phyloP scores from a whole-genome alignment of 2,329 filamentous ascomycete genomes.

The Claviceps fusiformis region DNA sequence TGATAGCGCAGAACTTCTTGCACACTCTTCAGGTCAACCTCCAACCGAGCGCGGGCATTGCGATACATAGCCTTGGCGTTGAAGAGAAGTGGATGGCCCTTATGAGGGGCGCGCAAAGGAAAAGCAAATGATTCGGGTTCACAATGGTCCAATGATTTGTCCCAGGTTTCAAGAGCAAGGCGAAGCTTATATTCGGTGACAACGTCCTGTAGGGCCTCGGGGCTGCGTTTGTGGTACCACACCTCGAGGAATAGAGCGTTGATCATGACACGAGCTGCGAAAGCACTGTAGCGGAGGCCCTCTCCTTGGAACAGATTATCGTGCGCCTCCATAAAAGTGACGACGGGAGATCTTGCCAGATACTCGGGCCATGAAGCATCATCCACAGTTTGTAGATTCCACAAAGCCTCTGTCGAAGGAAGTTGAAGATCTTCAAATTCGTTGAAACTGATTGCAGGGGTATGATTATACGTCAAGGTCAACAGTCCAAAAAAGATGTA shows the following conservation, averaged over 20 bases:
- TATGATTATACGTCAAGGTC: conserved; percentile 95
- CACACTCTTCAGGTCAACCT: conserved; percentile 90
- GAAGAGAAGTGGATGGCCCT: conserved; percentile 91
- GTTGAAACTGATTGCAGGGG: conserved; percentile 93
- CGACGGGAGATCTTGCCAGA: conserved; percentile 53
- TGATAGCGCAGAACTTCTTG: conserved; percentile 96
- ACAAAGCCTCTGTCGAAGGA: conserved; percentile 84
- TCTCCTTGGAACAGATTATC: conserved; percentile 94
- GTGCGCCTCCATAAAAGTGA: conserved; percentile 88
- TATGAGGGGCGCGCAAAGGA: conserved; percentile 84
- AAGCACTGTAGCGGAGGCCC: conserved; percentile 81
- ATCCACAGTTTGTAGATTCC: conserved; percentile 73
- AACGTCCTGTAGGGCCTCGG: conserved; percentile 92
- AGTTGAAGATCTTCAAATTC: conserved; percentile 90
- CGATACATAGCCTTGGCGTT: conserved; percentile 96
- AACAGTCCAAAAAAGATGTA: conserved; percentile 98
- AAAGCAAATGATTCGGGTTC: conserved; percentile 83
- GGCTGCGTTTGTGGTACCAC: conserved; percentile 97
- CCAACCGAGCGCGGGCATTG: conserved; percentile 79
- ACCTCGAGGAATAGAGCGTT: conserved; percentile 96
- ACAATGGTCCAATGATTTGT: conserved; percentile 86
- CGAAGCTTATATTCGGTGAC: conserved; percentile 97
- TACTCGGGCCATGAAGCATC: conserved; percentile 76
- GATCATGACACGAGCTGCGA: conserved; percentile 96
- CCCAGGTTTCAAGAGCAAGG: conserved; percentile 94